Evolutionary conservation across 192 early-diverging fungal species (phyloP), one percentile per base, ranked within the genome.

Genomic region (Borealophlyctis nickersoniae): DNA sequence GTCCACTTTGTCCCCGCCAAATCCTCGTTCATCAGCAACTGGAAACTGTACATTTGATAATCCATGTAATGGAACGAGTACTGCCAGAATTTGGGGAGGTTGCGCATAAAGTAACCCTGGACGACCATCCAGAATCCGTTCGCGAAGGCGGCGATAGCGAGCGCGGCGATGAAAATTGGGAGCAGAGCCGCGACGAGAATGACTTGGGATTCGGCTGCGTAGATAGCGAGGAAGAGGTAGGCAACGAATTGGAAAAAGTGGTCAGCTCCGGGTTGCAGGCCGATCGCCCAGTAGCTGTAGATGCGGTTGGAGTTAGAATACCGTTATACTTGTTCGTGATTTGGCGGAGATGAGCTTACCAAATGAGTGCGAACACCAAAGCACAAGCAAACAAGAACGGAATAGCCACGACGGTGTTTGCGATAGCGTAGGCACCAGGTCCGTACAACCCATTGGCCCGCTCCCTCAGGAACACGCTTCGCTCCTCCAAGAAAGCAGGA

Each of bases 151-250:
- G n/a, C n/a, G 33, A 77, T 34, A 11, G 75, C 63, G 30, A 77
- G 56, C 11, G 74, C 74, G 0, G 74, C 74, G 1, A 77, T 64
- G 39, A 77, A 77, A 50, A 77, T 75, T 22, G 75, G 75, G 59
- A 74, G 35, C 23, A 66, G 34, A 23, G 70, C 72, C 1, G 72
- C 48, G 1, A 77, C 59, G 24, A 77, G 52, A 16, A 77, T 61
- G 32, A 58, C 58, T 45, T 72, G 65, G 2, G 64, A 58, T 54
- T 77, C 76, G 19, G 76, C 76, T 35, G 69, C 71, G 32, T 67
- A 59, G 23, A 77, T 32, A 0, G 62, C 64, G 55, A 77, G 65
- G 60, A 73, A 77, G 32, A 77, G 60, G 55, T 59, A 77, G 7
- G 48, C 58, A 26, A 77, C 22, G 64, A 74, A 77, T 3, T 29